A percentile compares a stretch with the other conserved stretches of the same genome.
Conservation (phyloP, 495 filamentous ascomycete species). For the Xylaria curta region DNA sequence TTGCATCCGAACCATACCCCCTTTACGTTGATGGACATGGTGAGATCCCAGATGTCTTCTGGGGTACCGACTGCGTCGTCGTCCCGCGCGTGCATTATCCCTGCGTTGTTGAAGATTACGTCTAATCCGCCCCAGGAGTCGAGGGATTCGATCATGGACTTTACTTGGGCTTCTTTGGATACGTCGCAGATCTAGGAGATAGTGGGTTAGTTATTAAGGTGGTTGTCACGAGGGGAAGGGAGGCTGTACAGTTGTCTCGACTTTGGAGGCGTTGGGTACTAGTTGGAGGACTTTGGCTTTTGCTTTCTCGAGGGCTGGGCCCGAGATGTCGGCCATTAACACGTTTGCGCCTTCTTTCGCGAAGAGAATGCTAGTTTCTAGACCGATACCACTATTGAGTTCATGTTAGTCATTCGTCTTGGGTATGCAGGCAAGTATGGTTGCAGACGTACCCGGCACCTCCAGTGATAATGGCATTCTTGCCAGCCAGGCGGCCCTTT, state of each 20-base stretch:
- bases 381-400: constrained; percentile 80
- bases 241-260: constrained; percentile 62
- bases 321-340: constrained; percentile 84
- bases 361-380: constrained; percentile 93
- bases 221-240: not conserved
- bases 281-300: constrained; percentile 72
- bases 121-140: constrained; percentile 93
- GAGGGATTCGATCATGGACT: constrained; percentile 70
- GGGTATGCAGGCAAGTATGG: not conserved
- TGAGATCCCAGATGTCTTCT: constrained; percentile 94
- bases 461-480: constrained; percentile 94
- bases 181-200: constrained; percentile 59
- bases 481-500: constrained; percentile 76
- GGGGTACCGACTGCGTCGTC: constrained; percentile 83
- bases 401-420: constrained; percentile 22
- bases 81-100: constrained; percentile 94
- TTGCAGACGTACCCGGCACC: constrained; percentile 76
- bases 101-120: constrained; percentile 98
- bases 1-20: constrained; percentile 97
- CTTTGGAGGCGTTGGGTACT: constrained; percentile 63
- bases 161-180: constrained; percentile 74
- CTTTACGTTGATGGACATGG: constrained; percentile 95
- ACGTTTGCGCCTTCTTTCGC: constrained; percentile 87
- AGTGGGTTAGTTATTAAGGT: constrained; percentile 8
- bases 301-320: constrained; percentile 72